Base-by-base conservation (phyloP, 2,329 filamentous ascomycete species). In the Tolypocladium endophyticum region DNA sequence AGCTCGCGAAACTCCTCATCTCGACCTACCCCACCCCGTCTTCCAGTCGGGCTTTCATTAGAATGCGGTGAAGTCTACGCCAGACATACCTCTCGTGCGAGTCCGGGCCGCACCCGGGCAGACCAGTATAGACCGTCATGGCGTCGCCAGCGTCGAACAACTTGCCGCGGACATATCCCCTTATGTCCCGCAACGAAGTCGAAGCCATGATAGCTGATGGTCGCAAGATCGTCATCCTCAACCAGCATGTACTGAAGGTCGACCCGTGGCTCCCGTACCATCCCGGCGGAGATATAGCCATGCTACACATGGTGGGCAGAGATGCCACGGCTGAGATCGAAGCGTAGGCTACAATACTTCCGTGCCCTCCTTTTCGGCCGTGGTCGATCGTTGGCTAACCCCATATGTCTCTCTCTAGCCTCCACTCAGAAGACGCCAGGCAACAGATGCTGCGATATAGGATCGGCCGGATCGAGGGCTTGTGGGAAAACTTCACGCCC, bases 271-370 rank as follows among this genome's bases (percentile, higher is more conserved):
- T 95, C 58, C 85, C 85, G 58, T 97, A 89, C 69, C 94, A 97
- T 69, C 94, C 94, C 16, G 94, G 94, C 60, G 94, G 94, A 66
- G 87, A 93, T 68, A 94, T 92, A 75, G 84, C 93, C 59, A 95
- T 99, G 64, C 79, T 85, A 71, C 94, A 99, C 71, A 94, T 97
- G 91, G 84, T 97, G 62, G 92, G 92, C 62, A 85, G 88, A 74
- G 92, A 96, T 83, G 93, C 91, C 57, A 97, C 93, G 14, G 92
- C 97, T 73, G 94, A 97, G 75, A 87, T 97, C 62, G 90, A 88
- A 72, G 90, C 87, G 90, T 97, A 81, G 57, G 87, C 11, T 11
- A 23, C 20, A 16, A 20, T 55, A 33, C 58, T 52, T 11, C 18
- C 47, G 20, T 30, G 23, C 45, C 23, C 23, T 16, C 45, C 45